Percentiles rank a stretch among this genome's conserved stretches.
Conservation (phyloP, 1,284 basidiomycete genomes). For the Puccinia hordei region DNA sequence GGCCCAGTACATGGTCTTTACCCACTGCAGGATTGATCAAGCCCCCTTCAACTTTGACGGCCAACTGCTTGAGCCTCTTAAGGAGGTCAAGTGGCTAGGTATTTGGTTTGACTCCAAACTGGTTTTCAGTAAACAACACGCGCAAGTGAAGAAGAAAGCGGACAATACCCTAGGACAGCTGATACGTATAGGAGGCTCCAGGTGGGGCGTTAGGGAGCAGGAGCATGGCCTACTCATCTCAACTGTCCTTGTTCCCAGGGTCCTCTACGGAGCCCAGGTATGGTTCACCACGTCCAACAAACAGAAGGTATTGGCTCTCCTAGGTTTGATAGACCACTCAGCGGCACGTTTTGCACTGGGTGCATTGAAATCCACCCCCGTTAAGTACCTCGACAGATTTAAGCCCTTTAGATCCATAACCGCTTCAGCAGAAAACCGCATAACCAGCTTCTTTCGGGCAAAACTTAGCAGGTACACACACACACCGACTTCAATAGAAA, state of each 20-base stretch:
- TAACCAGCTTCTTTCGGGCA: neutral
- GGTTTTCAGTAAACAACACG: no score
- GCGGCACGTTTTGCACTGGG: no score
- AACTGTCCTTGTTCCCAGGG: no score
- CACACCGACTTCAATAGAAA: neutral
- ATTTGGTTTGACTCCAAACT: no score
- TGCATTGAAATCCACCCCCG: neutral
- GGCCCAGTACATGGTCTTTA: slow-evolving; percentile 11
- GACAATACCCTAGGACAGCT: slow-evolving; percentile 9
- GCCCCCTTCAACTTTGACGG: neutral
- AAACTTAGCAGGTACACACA: neutral
- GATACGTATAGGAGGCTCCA: neutral
- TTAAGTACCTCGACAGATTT: no score
- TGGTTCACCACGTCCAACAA: no score
- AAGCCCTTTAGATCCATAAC: neutral
- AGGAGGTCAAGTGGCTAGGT: no score
- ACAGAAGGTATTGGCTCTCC: neutral
- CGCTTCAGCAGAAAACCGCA: no score
- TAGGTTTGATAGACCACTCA: no score
- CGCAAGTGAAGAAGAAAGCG: neutral
- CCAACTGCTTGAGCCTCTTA: neutral
- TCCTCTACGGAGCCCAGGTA: no score
- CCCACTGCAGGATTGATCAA: neutral
- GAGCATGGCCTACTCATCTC: no score
- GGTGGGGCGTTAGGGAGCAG: neutral